These are phyloP conservation scores for Boletus smithii DNA, from an alignment of 1,284 basidiomycete species.

Conservation along the genomic window DNA sequence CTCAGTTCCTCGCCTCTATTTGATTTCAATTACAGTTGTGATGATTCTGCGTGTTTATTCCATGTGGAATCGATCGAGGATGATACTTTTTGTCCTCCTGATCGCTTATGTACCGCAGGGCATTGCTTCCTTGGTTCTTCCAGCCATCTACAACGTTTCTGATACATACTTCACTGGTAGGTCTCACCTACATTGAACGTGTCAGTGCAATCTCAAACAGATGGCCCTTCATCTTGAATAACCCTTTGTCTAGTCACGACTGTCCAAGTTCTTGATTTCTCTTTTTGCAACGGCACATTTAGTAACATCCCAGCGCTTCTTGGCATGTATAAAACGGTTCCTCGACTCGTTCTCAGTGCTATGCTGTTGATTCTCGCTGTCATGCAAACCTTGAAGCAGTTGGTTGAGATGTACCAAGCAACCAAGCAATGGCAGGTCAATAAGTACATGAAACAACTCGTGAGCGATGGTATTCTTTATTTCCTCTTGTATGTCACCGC, in stretches of 20 bases:
- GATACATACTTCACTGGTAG: neutral
- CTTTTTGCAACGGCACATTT: neutral
- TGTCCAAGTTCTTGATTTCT: neutral
- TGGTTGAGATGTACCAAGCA: constrained; percentile 4
- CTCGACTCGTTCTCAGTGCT: neutral
- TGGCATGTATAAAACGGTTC: neutral
- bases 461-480: constrained; percentile 5
- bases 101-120: neutral
- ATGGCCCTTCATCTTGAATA: neutral
- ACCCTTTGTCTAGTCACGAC: neutral
- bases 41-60: constrained; percentile 20
- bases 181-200: neutral
- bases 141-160: neutral
- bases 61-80: constrained; percentile 16
- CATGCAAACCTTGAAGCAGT: neutral
- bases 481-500: constrained; percentile 12
- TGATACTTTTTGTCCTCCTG: constrained; percentile 4
- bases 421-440: constrained; percentile 5
- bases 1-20: neutral
- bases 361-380: neutral
- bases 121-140: neutral
- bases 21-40: constrained; percentile 7
- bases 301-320: neutral
- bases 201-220: neutral
- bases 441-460: constrained; percentile 2